A percentile compares a stretch with the other conserved stretches of the same genome.
phyloP scores from a whole-genome alignment of 176 grass and related monocot genomes.

The Eleusine indica region DNA sequence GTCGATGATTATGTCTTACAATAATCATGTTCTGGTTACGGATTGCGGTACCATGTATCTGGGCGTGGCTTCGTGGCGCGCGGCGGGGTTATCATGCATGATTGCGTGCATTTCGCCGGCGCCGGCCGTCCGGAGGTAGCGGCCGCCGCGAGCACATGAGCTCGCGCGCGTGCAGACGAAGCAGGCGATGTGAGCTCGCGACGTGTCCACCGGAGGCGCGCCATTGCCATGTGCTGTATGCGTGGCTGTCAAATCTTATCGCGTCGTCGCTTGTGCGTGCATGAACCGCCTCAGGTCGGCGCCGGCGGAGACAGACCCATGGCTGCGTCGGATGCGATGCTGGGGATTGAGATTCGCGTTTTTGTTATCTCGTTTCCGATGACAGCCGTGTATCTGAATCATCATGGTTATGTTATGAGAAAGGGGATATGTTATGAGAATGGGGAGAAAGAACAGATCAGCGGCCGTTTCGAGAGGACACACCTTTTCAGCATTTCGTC shows the following conservation, averaged over 20 bases:
- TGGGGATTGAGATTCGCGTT: too few relatives aligned
- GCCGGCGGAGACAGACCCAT: background rate
- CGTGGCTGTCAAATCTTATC: constrained; percentile 6
- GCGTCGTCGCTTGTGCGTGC: background rate
- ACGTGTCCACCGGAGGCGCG: background rate
- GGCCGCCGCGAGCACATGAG: constrained; percentile 1
- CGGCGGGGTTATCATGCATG: background rate
- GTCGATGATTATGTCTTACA: too few relatives aligned
- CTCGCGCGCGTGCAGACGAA: background rate
- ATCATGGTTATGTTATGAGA: too few relatives aligned
- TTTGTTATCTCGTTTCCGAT: too few relatives aligned
- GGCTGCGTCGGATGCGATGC: too few relatives aligned
- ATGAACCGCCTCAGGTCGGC: background rate
- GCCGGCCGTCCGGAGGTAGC: constrained; percentile 13
- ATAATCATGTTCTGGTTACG: background rate
- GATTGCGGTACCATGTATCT: background rate
- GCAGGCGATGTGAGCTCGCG: background rate
- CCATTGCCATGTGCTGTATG: background rate
- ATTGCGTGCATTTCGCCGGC: background rate
- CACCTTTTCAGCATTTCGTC: too few relatives aligned
- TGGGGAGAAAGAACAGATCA: too few relatives aligned
- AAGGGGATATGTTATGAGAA: too few relatives aligned
- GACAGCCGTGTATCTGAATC: too few relatives aligned
- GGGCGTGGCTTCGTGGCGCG: background rate
- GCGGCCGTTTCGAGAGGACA: too few relatives aligned